A percentile compares a stretch with the other conserved stretches of the same genome.
phyloP scores from a whole-genome alignment of 176 grass and related monocot species.

The Bothriochloa decipiens region DNA sequence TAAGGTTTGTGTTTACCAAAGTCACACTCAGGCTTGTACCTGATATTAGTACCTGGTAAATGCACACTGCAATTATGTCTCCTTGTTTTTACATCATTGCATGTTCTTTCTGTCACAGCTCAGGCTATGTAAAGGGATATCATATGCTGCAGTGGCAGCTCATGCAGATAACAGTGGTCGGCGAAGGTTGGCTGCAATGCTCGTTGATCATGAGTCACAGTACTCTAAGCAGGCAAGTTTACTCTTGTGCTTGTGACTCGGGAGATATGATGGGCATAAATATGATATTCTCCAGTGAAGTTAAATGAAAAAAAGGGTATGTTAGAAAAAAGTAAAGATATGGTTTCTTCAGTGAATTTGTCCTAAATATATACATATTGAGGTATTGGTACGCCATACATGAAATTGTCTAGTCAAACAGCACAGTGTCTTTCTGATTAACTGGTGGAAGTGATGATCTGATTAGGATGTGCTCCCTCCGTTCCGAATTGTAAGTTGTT shows the following conservation, averaged over 20 bases:
- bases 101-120: slow-evolving; percentile 65
- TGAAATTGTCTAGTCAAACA: slow-evolving; percentile 20
- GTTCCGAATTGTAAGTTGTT: neutral
- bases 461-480: neutral
- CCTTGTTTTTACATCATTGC: slow-evolving; percentile 34
- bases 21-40: slow-evolving; percentile 21
- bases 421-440: neutral
- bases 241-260: slow-evolving; percentile 21
- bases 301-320: neutral
- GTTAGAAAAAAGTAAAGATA: neutral
- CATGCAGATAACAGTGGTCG: slow-evolving; percentile 91
- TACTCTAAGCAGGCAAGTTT: slow-evolving; percentile 89
- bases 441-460: slow-evolving; percentile 8
- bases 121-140: slow-evolving; percentile 98
- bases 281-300: slow-evolving; percentile 12
- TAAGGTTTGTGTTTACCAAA: slow-evolving; percentile 67
- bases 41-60: slow-evolving; percentile 25
- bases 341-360: slow-evolving; percentile 1
- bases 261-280: slow-evolving; percentile 10
- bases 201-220: slow-evolving; percentile 89
- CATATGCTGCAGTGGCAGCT: slow-evolving; percentile 90
- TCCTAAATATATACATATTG: slow-evolving; percentile 11
- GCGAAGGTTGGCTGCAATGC: slow-evolving; percentile 86
- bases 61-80: neutral
- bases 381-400: neutral